Evolutionary conservation across 2,329 filamentous ascomycete genomes (phyloP), one percentile per base, ranked within the genome.

Genomic region (Ilyonectria mors-panacis): DNA sequence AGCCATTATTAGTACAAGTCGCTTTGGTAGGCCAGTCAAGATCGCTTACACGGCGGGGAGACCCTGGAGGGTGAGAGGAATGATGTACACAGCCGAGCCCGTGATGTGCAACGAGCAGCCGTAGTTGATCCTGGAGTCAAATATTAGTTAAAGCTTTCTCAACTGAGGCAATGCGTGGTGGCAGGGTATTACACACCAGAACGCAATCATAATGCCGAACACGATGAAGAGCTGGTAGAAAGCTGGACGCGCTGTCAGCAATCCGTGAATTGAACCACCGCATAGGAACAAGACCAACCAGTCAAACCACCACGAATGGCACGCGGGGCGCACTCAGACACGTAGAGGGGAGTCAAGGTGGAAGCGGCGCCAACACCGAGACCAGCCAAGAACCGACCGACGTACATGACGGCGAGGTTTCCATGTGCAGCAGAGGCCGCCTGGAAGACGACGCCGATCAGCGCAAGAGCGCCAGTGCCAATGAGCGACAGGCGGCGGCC

Each of bases 21-120:
- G 1, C 30, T 26, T 45, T 17, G 1, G 3, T 3, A 17, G 44
- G n/a, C 2, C 6, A 1, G 19, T 3, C 3, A 6, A 17, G 30
- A 2, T n/a, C 8, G 61, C 80, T 72, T 74, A 84, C 63, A 91
- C 71, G 1, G 91, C 90, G 0, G 91, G 91, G 4, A 93, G 81
- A 59, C 84, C 86, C 77, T 93, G 92, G 66, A 93, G 84, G 9
- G 88, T 85, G 4, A 93, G 82, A 0, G 92, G 91, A 1, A 93
- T 83, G 44, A 91, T 83, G 75, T 86, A 92, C 47, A 85, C 82
- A 7, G 85, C 82, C 3, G 84, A 80, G 33, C 87, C 79, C 9
- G 75, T 67, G 45, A 86, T 78, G 66, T 86, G 81, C n/a, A 85
- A 80, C 33, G 85, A 77, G 51, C 81, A 81, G 28, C 85, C 87